Evolutionary conservation across 148 eudicot species (phyloP), one percentile per base, ranked within the genome.

Genomic region (Chenopodium album): DNA sequence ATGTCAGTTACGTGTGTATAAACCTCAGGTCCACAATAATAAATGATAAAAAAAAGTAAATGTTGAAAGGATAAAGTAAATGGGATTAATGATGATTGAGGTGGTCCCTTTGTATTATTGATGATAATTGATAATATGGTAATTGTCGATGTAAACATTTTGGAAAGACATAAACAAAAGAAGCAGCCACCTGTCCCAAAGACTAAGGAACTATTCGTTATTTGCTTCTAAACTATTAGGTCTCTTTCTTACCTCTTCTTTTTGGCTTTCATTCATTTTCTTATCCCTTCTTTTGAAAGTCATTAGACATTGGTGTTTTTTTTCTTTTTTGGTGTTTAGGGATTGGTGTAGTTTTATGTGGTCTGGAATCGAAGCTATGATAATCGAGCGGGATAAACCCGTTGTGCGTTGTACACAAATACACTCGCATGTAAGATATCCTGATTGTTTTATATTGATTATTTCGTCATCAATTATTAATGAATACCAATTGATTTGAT

Each of bases 171-270:
- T 48, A 32, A 59, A 76, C 13, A 31, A n/a, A 20, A 76, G 41
- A 59, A 76, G 16, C 78, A 76, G 14, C 67, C 67, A 76, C 41
- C 67, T 76, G 78, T 72, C 50, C 48, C 26, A 23, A 26, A 75
- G 1, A 47, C 22, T 48, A 22, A 37, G 77, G 60, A 75, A 62
- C 46, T 59, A 22, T 41, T 66, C 70, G 32, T 17, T 56, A 56
- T 56, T 4, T 50, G 56, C 56, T 64, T 22, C 28, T 64, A 64
- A 64, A 23, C 29, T 64, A n/a, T 64, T 5, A 64, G 31, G 68
- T 64, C 28, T 37, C 44, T 37, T 37, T 37, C 44, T 7, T 37
- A 37, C 16, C 50, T 11, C 26, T 69, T 66, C 66, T 74, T 65
- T 37, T 44, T 62, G 73, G 66, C 11, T 76, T 59, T 29, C 67